A percentile compares a stretch with the other conserved stretches of the same genome.
These are phyloP conservation scores for Pyricularia pennisetigena DNA, from an alignment of 2,329 filamentous ascomycete genomes.

Conservation along the genomic window DNA sequence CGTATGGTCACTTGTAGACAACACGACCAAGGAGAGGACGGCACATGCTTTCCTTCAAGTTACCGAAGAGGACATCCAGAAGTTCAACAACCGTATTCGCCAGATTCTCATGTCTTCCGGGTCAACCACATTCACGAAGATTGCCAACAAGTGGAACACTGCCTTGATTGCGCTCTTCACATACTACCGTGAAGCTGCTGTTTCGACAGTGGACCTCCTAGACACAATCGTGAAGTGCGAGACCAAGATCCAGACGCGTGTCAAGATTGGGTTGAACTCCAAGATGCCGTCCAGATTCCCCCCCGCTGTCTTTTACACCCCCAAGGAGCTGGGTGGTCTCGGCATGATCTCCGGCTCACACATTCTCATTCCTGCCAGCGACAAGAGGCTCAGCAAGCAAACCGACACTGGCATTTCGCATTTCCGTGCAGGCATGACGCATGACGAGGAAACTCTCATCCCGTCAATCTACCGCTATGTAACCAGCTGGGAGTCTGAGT, in stretches of 20 bases:
- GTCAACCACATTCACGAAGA: conserved; percentile 99
- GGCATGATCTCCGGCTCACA: conserved; percentile 99
- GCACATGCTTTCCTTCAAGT: conserved; percentile 97
- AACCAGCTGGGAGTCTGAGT: conserved; percentile 97
- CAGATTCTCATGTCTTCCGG: conserved; percentile 99
- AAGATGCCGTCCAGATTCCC: conserved; percentile 99
- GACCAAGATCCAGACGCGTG: conserved; percentile 97
- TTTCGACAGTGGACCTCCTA: conserved; percentile 85
- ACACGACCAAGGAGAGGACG: conserved; percentile 91
- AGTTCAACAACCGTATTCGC: conserved; percentile 98
- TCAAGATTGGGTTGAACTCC: conserved; percentile 97
- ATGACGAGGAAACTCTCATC: conserved; percentile 94
- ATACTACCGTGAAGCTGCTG: conserved; percentile 95
- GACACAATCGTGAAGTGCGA: conserved; percentile 99
- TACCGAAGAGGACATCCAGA: conserved; percentile 93
- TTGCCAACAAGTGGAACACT: conserved; percentile 99
- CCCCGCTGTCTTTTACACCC: conserved; percentile 96
- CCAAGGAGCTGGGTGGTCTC: conserved; percentile 91
- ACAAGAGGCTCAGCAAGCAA: conserved; percentile 98
- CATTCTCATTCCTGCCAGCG: conserved; percentile 92
- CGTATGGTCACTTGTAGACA: conserved; percentile 95
- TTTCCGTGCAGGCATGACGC: conserved; percentile 94
- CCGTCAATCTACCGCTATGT: conserved; percentile 99
- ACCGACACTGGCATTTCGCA: conserved; percentile 96
- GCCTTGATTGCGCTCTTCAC: conserved; percentile 95